phyloP scores from a whole-genome alignment of 371 early-diverging fungal species.

The Mucor racemosus region DNA sequence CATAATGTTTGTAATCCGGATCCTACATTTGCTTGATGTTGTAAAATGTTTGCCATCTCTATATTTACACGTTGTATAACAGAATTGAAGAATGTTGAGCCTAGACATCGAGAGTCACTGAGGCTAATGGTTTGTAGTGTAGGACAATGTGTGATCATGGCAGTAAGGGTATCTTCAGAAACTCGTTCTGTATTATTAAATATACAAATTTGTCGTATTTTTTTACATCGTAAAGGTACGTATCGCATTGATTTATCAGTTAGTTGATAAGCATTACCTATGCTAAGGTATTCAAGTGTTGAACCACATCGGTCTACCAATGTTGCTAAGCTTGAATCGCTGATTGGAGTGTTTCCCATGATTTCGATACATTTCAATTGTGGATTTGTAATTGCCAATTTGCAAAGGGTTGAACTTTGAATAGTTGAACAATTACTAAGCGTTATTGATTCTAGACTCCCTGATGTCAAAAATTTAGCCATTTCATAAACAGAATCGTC shows the following conservation, averaged over 20 bases:
- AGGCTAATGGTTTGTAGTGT: conserved; percentile 36
- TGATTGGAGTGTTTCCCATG: conserved; percentile 47
- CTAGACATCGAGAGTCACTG: conserved; percentile 48
- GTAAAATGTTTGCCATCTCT: conserved; percentile 31
- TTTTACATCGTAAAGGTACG: conserved; percentile 38
- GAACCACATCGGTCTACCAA: conserved; percentile 43
- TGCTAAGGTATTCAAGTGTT: conserved; percentile 39
- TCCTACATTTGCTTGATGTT: conserved; percentile 5
- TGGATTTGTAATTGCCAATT: conserved; percentile 50
- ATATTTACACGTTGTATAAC: conserved; percentile 39
- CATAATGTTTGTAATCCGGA: conserved; percentile 43
- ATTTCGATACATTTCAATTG: conserved; percentile 45
- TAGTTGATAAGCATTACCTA: conserved; percentile 47
- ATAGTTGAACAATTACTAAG: conserved; percentile 44
- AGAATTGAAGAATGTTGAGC: conserved; percentile 37
- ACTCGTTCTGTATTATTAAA: conserved; percentile 42
- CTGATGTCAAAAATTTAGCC: conserved; percentile 48
- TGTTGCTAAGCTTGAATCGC: conserved; percentile 42
- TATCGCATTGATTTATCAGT: conserved; percentile 42
- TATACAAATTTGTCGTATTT: conserved; percentile 39
- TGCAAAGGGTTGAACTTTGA: conserved; percentile 50
- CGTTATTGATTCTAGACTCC: conserved; percentile 36
- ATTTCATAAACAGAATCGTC: conserved; percentile 57
- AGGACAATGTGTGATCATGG: conserved; percentile 38
- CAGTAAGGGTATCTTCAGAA: conserved; percentile 40